Evolutionary conservation across 169 alveolate species (phyloP), one percentile per base, ranked within the genome.

Genomic region (Cryptosporidium canis): DNA sequence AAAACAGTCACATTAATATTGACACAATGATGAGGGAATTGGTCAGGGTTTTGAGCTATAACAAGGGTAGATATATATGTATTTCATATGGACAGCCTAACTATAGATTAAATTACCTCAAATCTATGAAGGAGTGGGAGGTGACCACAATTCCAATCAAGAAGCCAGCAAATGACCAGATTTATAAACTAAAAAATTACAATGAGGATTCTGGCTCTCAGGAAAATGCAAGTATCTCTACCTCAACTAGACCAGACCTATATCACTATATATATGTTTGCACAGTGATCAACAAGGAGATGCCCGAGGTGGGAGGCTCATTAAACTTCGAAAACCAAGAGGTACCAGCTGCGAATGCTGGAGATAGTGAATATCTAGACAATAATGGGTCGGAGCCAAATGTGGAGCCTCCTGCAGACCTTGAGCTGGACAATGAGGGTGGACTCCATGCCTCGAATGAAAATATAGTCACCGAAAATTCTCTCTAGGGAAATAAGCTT

Each of bases 1-100:
- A 95, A 82, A 95, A 94, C 41, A 92, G 96, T 45, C 94, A 95
- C 4, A 93, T 95, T 18, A 94, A 95, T 82, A 95, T 96, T 12
- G 94, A 94, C 39, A 93, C 94, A 90, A 93, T 94, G 94, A 92
- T 96, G 85, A 83, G 92, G 45, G 97, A 96, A 82, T 85, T 96
- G 3, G 83, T 92, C 35, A 29, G 93, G n/a, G 33, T 55, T 9
- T 90, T 93, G 33, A 39, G 4, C 31, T 45, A 55, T 11, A 47
- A 67, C 21, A 94, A 93, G 48, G 98, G 98, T 3, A 96, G 94
- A 43, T 96, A 94, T 87, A 92, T 96, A 61, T 94, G 95, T 64
- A 93, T 96, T 37, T 93, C 96, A 31, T 95, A 96, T 90, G 98
- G 98, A 7, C 94, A 94, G 33, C 97, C 97, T n/a, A 95, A 93